phyloP scores from a whole-genome alignment of 1,284 basidiomycete genomes.

The Rhizoctonia solani region DNA sequence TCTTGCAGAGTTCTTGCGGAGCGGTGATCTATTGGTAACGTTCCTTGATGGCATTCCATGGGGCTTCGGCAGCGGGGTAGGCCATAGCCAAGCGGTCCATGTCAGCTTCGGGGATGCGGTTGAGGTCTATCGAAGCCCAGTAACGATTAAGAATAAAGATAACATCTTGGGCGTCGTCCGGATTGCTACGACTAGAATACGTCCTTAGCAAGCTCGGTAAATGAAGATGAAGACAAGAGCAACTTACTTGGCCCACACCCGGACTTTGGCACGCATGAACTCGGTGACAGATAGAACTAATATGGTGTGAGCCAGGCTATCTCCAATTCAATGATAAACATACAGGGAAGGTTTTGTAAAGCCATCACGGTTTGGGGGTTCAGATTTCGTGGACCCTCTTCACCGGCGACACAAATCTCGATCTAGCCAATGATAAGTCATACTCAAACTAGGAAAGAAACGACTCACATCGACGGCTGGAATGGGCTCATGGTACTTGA shows the following conservation, averaged over 20 bases:
- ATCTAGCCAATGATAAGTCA: conserved; percentile 54
- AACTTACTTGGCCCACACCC: conserved; percentile 69
- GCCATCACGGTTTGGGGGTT: conserved; percentile 47
- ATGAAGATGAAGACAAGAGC: conserved; percentile 33
- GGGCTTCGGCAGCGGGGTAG: conserved; percentile 47
- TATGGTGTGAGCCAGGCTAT: conserved; percentile 32
- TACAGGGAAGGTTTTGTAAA: conserved; percentile 22
- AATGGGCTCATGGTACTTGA: conserved; percentile 42
- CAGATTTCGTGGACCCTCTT: conserved; percentile 72
- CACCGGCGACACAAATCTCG: conserved; percentile 77
- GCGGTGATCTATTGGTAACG: background rate
- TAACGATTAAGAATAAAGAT: conserved; percentile 65
- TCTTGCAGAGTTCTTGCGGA: background rate
- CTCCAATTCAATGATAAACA: background rate
- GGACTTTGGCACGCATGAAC: conserved; percentile 35
- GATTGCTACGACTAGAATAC: conserved; percentile 6
- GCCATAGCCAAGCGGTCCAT: conserved; percentile 70
- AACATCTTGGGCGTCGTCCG: conserved; percentile 70
- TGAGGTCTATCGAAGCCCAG: conserved; percentile 77
- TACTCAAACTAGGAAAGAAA: background rate
- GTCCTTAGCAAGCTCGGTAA: background rate
- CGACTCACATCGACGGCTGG: conserved; percentile 40
- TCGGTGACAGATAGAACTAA: conserved; percentile 33
- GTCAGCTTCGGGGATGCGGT: conserved; percentile 76
- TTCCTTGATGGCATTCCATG: conserved; percentile 22